Conservation (phyloP, 305 asterid genomes). For the Fraxinus velutina region DNA sequence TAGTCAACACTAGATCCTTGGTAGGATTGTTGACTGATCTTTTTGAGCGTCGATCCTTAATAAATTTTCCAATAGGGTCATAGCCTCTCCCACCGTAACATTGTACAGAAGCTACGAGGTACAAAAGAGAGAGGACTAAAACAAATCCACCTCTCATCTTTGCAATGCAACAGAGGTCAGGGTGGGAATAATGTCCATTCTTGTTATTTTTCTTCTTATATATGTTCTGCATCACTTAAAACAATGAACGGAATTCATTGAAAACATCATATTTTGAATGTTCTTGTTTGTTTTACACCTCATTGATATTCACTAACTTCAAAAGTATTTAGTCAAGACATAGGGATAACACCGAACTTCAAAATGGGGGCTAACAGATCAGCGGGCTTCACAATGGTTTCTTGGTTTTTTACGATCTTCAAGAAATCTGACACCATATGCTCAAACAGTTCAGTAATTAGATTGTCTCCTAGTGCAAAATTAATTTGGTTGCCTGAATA, state of each 20-base stretch:
- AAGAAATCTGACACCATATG: not conserved
- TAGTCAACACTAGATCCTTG: not conserved
- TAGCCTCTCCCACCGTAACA: slow-evolving; percentile 29
- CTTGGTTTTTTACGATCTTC: not conserved
- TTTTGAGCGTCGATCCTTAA: slow-evolving; percentile 6
- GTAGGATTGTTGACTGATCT: not conserved
- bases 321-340: not conserved
- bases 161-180: not conserved
- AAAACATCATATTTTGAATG: not conserved
- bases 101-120: slow-evolving; percentile 22
- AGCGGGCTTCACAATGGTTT: not conserved
- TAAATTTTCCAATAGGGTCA: slow-evolving; percentile 24
- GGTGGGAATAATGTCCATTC: not conserved
- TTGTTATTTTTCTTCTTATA: not conserved
- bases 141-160: slow-evolving; percentile 24
- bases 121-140: slow-evolving; percentile 20
- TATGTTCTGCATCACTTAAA: not conserved
- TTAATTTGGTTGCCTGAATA: not conserved
- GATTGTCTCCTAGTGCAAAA: not conserved
- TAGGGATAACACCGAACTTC: not conserved
- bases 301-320: slow-evolving; percentile 3
- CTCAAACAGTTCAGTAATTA: not conserved
- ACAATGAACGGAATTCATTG: not conserved
- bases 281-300: not conserved
- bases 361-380: not conserved